Evolutionary conservation across 2,329 filamentous ascomycete species (phyloP), one percentile per base, ranked within the genome.

Genomic region (Aphanoascus verrucosus): DNA sequence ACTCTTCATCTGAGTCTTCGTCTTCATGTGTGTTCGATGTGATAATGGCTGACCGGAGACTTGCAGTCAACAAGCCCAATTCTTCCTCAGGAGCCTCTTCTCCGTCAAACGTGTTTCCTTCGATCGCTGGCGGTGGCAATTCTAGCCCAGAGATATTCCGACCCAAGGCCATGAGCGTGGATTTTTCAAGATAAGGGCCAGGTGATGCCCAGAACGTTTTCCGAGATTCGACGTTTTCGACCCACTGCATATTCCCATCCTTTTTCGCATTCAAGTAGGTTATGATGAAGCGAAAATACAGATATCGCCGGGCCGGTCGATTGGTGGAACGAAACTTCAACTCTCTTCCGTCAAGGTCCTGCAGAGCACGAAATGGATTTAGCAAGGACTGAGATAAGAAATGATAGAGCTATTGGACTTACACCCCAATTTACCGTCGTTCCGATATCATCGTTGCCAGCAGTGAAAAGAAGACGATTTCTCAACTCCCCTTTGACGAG

Each of bases 211-310:
- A 56, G 6, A 41, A 38, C 5, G 32, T n/a, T 32, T 34, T 14
- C 6, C 15, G 12, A 3, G 28, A 32, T 19, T 54, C 37, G 43
- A 52, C 44, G 9, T 47, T 20, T 3, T 52, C 34, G 3, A 32
- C 40, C 55, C 55, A 56, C 12, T 54, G 34, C 5, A 48, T 7
- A 17, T 46, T 52, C 5, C 48, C 55, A 9, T 37, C 12, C 19
- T 37, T 45, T 23, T 57, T 57, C 1, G 42, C 20, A 34, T 50
- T 32, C 11, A 59, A 46, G 49, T 60, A 60, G 2, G 60, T 59
- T 15, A 61, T 57, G 0, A 63, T 34, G 43, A 57, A 63, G 8
- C 59, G 44, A 45, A 62, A 61, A 47, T 59, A 61, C 5, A 63
- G 58, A 35, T 59, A 62, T 28, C 58, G 35, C 3, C 52, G 49